phyloP scores from a whole-genome alignment of 2,329 filamentous ascomycete species.

The Blastomyces percursus region DNA sequence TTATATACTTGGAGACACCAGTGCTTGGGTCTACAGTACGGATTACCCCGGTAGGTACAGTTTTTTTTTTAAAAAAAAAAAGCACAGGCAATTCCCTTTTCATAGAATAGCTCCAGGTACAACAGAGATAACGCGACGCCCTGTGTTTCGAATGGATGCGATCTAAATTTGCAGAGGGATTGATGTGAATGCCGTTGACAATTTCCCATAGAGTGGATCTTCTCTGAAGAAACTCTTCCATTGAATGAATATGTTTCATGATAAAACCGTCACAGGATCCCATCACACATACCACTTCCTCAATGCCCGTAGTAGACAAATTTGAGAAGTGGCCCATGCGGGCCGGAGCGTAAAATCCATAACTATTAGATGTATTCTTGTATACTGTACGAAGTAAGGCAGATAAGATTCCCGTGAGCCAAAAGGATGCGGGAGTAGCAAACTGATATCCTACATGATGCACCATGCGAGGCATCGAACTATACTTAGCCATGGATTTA shows the following conservation, averaged over 20 bases:
- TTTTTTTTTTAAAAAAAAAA: no score
- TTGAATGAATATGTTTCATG: neutral
- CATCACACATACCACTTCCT: neutral
- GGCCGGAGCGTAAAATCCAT: neutral
- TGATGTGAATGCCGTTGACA: neutral
- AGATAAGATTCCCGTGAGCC: no score
- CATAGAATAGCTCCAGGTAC: neutral
- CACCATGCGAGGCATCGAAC: neutral
- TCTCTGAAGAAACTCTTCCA: neutral
- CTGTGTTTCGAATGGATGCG: no score
- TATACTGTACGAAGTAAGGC: neutral
- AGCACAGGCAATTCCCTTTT: neutral
- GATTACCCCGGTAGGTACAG: no score
- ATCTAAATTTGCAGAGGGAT: no score
- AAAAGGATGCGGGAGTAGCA: neutral
- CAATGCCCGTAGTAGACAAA: neutral
- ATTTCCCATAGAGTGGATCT: neutral
- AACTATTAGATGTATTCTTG: neutral
- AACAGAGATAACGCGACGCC: neutral
- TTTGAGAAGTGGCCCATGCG: neutral
- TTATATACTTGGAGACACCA: neutral
- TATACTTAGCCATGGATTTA: no score
- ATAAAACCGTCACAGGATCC: neutral
- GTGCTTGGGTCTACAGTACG: no score
- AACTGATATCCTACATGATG: neutral